phyloP scores from a whole-genome alignment of 2,329 filamentous ascomycete species.

The Aspergillus piperis region DNA sequence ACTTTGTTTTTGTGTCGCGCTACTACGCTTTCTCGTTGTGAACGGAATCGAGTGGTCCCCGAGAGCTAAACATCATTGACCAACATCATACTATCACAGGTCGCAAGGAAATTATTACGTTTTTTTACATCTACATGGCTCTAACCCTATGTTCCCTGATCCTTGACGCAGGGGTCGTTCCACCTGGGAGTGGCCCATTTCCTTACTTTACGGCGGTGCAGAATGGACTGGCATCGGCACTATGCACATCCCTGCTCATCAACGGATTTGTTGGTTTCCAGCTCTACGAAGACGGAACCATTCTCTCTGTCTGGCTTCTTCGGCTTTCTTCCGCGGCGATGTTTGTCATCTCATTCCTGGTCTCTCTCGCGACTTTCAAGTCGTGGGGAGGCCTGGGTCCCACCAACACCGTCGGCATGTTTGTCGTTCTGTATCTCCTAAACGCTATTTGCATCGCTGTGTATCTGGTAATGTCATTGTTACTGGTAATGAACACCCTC shows the following conservation, averaged over 20 bases:
- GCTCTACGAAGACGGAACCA: constrained; percentile 94
- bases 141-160: constrained; percentile 85
- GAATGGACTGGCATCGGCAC: constrained; percentile 78
- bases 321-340: constrained; percentile 75
- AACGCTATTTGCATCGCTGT: constrained; percentile 84
- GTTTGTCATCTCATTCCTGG: constrained; percentile 82
- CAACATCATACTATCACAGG: constrained; percentile 43
- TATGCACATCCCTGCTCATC: constrained; percentile 86
- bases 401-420: constrained; percentile 82
- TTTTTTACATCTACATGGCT: constrained; percentile 96
- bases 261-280: constrained; percentile 99
- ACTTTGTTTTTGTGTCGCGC: not conserved
- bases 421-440: constrained; percentile 87
- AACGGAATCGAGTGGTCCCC: no score
- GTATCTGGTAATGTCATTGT: constrained; percentile 82
- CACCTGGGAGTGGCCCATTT: constrained; percentile 75
- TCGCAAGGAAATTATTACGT: constrained; percentile 74
- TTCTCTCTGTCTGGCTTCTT: constrained; percentile 89
- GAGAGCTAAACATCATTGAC: not conserved
- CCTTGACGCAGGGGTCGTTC: constrained; percentile 89
- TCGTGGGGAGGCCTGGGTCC: constrained; percentile 83
- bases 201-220: constrained; percentile 91
- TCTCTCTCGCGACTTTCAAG: constrained; percentile 91
- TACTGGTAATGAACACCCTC: constrained; percentile 85
- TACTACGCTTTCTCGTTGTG: no score